Evolutionary conservation across 139 green algal species (phyloP).

Genomic region (Zygnema cylindricum): DNA sequence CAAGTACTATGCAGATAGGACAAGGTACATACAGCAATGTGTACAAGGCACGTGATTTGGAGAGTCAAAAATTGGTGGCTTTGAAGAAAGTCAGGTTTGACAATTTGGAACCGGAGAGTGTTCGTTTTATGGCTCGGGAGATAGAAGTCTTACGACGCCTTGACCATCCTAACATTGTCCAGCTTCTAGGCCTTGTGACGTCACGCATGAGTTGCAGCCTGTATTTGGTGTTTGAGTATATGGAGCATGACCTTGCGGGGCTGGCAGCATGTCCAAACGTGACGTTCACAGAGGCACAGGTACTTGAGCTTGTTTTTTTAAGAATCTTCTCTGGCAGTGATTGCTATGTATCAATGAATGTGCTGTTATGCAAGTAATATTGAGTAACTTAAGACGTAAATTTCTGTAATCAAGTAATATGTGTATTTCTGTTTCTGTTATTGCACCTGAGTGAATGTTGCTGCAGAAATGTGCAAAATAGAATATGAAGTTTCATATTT

Average conservation of each 20-base stretch:
- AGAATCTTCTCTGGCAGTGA: no score
- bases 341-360: no score
- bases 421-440: no score
- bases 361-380: no score
- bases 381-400: no score
- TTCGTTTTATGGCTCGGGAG: slow-evolving; percentile 67
- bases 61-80: slow-evolving; percentile 56
- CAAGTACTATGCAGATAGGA: slow-evolving; percentile 63
- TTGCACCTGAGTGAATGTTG: no score
- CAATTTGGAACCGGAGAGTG: slow-evolving; percentile 66
- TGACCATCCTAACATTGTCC: slow-evolving; percentile 93
- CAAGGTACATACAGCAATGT: slow-evolving; percentile 68
- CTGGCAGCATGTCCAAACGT: slow-evolving; percentile 56
- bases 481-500: no score
- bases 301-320: no score
- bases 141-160: slow-evolving; percentile 83
- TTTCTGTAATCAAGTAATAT: no score
- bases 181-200: slow-evolving; percentile 65
- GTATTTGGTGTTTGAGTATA: slow-evolving; percentile 98
- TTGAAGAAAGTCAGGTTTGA: slow-evolving; percentile 68
- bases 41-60: slow-evolving; percentile 64
- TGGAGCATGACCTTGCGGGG: slow-evolving; percentile 89
- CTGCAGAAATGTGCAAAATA: no score
- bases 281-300: slow-evolving; percentile 58
- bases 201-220: slow-evolving; percentile 75